Evolutionary conservation across 176 grass and related monocot species (phyloP), one percentile per base, ranked within the genome.

Genomic region (Oryza glumipatula): DNA sequence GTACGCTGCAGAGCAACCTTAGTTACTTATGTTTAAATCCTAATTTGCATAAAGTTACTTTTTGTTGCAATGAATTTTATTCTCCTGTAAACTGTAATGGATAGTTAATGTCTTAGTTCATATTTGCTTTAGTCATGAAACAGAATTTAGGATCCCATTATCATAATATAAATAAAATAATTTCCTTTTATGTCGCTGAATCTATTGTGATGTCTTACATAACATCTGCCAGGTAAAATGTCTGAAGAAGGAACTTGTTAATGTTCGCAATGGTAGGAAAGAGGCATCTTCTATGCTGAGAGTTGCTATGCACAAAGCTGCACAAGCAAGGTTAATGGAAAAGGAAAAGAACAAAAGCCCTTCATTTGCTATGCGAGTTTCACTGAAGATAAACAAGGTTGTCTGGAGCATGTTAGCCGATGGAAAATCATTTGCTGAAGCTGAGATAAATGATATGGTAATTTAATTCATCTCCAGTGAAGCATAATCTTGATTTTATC

Each of bases 341-440:
- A 98, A 98, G 85, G 95, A 94, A 87, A 98, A 98, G 78, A 94
- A 90, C 83, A 98, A 98, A 85, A 98, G 96, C 88, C 96, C 96
- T 80, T 98, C 96, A 76, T 98, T 85, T 94, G 96, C 96, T 72
- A 92, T 98, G 93, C 88, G 91, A 92, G 71, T 98, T 87, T 98
- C 89, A 14, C 76, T 93, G 70, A 90, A 56, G 84, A 98, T 98
- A 86, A 93, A 95, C 65, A 95, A 95, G 67, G 78, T 95, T 16
- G 88, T 85, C 44, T 98, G 89, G 91, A 93, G 93, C 86, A 98
- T 98, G 96, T 88, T 98, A 86, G 82, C 88, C 72, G 96, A 98
- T 90, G 96, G 93, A 54, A 98, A 95, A 92, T 89, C 96, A 61
- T 94, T 98, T 78, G 88, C 91, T 87, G 96, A 98, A 86, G 86